Evolutionary conservation across 352 stramenopile species (phyloP).

Genomic region (Phytophthora megakarya): DNA sequence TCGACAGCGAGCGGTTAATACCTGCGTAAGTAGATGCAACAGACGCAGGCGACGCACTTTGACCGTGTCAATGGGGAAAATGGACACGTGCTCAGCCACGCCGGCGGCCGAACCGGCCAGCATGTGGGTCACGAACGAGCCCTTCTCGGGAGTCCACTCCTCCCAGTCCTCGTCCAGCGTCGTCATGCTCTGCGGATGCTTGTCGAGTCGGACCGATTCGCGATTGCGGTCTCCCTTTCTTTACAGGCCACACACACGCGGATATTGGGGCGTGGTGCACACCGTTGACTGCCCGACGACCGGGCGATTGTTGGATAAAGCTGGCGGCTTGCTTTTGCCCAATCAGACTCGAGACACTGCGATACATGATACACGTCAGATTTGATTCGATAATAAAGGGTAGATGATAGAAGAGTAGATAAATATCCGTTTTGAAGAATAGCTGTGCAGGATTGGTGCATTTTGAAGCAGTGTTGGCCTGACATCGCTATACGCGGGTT

Average conservation of each 20-base stretch:
- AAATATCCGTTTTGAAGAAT: not conserved
- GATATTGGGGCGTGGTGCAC: slow-evolving; percentile 24
- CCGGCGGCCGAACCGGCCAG: slow-evolving; percentile 94
- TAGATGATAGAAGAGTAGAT: not conserved
- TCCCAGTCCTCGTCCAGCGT: slow-evolving; percentile 91
- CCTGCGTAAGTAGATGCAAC: not conserved
- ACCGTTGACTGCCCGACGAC: slow-evolving; percentile 12
- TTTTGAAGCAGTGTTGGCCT: not conserved
- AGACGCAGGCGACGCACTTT: slow-evolving; percentile 48
- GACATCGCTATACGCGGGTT: slow-evolving; percentile 12
- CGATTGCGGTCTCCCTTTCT: slow-evolving; percentile 36
- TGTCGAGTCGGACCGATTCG: slow-evolving; percentile 28
- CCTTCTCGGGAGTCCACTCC: slow-evolving; percentile 92
- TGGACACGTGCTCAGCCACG: slow-evolving; percentile 96
- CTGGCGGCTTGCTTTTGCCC: slow-evolving; percentile 20
- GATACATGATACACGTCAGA: not conserved
- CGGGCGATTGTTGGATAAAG: slow-evolving; percentile 27
- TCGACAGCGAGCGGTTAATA: not conserved
- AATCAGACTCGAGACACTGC: not conserved
- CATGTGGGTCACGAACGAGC: slow-evolving; percentile 95
- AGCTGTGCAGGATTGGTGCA: not conserved
- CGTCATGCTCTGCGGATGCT: slow-evolving; percentile 20
- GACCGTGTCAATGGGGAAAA: slow-evolving; percentile 96
- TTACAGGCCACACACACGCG: slow-evolving; percentile 34
- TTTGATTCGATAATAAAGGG: not conserved